Conservation (phyloP, 2,329 filamentous ascomycete species). For the Fusarium chlamydosporum region DNA sequence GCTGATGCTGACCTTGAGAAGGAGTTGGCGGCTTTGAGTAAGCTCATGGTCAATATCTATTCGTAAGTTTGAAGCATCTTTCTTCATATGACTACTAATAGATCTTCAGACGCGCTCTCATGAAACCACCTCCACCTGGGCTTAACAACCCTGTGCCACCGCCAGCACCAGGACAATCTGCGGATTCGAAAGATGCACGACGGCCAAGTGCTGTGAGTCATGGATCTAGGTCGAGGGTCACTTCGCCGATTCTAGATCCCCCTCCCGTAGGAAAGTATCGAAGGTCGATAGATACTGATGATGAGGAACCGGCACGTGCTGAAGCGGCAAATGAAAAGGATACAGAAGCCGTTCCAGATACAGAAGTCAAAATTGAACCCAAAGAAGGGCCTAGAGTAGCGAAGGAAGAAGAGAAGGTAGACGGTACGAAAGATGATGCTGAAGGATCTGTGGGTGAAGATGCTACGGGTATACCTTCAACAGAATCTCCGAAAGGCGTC, state of each 20-base stretch:
- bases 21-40: conserved; percentile 49
- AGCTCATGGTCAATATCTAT: conserved; percentile 54
- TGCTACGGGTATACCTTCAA: accelerated
- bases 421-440: background rate
- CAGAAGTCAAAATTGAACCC: background rate
- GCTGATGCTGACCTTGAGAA: conserved; percentile 52
- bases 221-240: conserved; percentile 5
- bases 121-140: conserved; percentile 49
- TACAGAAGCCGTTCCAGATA: background rate
- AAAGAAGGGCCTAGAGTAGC: background rate
- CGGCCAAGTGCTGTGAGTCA: background rate
- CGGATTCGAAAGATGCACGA: background rate
- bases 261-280: conserved; percentile 25
- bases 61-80: conserved; percentile 44
- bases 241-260: conserved; percentile 32
- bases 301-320: background rate
- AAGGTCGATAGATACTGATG: background rate
- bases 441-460: background rate
- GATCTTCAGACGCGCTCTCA: conserved; percentile 47
- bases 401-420: background rate
- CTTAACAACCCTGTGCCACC: conserved; percentile 31
- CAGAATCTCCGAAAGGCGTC: background rate
- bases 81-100: conserved; percentile 1
- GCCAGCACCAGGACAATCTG: conserved; percentile 22
- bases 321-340: background rate